Evolutionary conservation across 306 rosid genomes (phyloP), one percentile per base, ranked within the genome.

Genomic region (Myrica gale): DNA sequence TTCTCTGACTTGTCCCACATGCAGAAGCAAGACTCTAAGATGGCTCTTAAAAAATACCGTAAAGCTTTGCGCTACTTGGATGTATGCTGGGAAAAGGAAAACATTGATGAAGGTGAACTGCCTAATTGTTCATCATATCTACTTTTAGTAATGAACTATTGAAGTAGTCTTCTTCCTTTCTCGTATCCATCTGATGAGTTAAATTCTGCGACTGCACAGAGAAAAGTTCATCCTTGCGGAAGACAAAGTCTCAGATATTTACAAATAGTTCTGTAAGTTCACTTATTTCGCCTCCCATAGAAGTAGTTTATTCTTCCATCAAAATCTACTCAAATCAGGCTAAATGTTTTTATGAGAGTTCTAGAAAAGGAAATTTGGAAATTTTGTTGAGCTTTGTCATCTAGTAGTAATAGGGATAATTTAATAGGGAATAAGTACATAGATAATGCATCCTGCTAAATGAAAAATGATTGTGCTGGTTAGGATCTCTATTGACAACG

Each of bases 31-130:
- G 88, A 82, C 71, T 82, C 61, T 42, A 87, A 84, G 75, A 84
- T 76, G 78, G 88, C 90, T 79, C 76, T 82, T 71, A 76, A 68
- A 43, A 84, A 84, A 83, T 84, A 84, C 58, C 90, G 88, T 17
- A 87, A 87, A 65, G 90, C 84, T 12, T 75, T 87, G 82, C 88
- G 88, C 39, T 87, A 84, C 77, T 73, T 87, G 87, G 90, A 87
- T 79, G 42, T 80, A 44, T 87, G 88, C 75, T 84, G 90, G 90
- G 90, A 87, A 76, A 82, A 84, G 76, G 90, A 84, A 0, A 87
- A 77, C 52, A 82, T 87, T 78, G 87, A 87, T 79, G 80, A 82
- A 84, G 90, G 90, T 87, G 5, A 73, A 19, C 20, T 51, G 41
- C 32, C 16, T 9, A 46, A 17, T 74, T 77, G 45, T 23, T 72